phyloP scores from a whole-genome alignment of 192 early-diverging fungal species.

The Gryganskiella cystojenkinii region DNA sequence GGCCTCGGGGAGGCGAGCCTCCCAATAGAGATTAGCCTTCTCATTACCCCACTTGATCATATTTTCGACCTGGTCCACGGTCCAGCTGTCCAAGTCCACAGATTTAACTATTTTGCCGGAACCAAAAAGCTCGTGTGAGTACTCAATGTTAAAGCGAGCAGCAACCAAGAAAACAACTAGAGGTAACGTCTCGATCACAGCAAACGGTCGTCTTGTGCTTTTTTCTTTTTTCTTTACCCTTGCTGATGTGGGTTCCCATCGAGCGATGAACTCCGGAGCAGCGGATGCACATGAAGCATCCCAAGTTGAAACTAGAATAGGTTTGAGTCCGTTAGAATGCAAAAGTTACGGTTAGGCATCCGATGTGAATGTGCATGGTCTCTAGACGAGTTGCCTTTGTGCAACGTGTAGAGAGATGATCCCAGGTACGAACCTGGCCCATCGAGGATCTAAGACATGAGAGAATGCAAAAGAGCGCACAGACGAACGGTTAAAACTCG shows the following conservation, averaged over 20 bases:
- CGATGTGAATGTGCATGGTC: neutral
- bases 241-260: conserved; percentile 88
- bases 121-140: neutral
- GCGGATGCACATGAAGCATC: conserved; percentile 72
- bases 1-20: conserved; percentile 57
- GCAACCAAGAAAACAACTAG: too few relatives aligned
- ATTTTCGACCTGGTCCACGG: conserved; percentile 79
- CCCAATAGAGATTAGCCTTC: conserved; percentile 74
- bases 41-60: conserved; percentile 87
- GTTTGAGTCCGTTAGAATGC: too few relatives aligned
- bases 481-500: neutral
- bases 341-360: neutral
- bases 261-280: conserved; percentile 84
- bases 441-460: conserved; percentile 32
- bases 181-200: too few relatives aligned
- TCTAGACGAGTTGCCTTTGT: neutral
- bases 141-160: too few relatives aligned
- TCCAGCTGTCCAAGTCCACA: conserved; percentile 86
- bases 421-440: conserved; percentile 47
- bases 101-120: conserved; percentile 71
- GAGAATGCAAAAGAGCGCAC: neutral
- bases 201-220: too few relatives aligned
- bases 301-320: conserved; percentile 61
- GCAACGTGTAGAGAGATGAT: neutral
- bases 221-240: conserved; percentile 62